Evolutionary conservation across 345 rosid species (phyloP), one percentile per base, ranked within the genome.

Genomic region (Eutrema heterophyllum): DNA sequence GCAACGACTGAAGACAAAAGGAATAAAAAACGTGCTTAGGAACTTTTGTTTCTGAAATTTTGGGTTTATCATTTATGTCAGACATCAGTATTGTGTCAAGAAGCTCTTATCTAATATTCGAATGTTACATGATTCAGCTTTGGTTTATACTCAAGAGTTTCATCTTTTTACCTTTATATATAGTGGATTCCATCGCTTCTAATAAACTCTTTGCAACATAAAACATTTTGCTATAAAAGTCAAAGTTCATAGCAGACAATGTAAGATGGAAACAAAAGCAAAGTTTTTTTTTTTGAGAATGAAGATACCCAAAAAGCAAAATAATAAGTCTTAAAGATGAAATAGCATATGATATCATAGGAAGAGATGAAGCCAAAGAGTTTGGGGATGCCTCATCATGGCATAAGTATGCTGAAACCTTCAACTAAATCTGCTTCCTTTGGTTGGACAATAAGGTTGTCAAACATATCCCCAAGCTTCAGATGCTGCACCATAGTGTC

Each of bases 391-490:
- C 29, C 12, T 77, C 74, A 72, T 77, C 74, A 72, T 43, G 74
- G 74, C 68, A 73, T 60, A 14, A 72, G 73, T 2, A 73, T 59
- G 60, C 21, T 73, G 58, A 78, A 78, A n/a, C 78, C 74, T 16
- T 78, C 74, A 41, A 78, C 78, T 10, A 78, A 54, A 61, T 78
- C 81, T 16, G 81, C 73, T 67, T 78, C 81, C 60, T 72, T 78
- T 14, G 74, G 81, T 61, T 78, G 78, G 18, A 67, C 55, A 6
- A 78, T 78, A 0, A 78, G 64, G 10, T 78, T 78, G 26, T 78
- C 78, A 73, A 78, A 78, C 74, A 78, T 78, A 15, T 78, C 75
- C 0, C 60, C 46, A 6, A 73, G 75, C 49, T 62, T 68, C 26
- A 2, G 7, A 73, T 73, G 78, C 51, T 78, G 64, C 18, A 78